Conservation (phyloP, 225 moss, liverwort and hornwort genomes). For the Marchantia paleacea region DNA sequence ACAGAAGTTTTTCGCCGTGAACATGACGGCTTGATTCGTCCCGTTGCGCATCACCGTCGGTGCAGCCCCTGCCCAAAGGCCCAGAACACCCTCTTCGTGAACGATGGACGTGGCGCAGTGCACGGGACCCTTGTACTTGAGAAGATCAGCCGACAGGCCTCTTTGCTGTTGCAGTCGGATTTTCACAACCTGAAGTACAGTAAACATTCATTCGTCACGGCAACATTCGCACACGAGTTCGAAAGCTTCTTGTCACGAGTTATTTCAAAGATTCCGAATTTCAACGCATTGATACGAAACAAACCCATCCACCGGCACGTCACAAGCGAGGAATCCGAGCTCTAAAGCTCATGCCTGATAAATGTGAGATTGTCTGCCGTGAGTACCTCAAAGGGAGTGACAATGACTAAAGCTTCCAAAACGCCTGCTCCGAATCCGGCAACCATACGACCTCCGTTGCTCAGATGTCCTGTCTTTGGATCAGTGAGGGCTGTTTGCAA, state of each 20-base stretch:
- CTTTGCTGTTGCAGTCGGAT: conserved; percentile 90
- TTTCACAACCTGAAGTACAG: conserved; percentile 69
- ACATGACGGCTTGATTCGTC: conserved; percentile 98
- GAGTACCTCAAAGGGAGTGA: conserved; percentile 89
- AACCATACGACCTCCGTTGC: conserved; percentile 44
- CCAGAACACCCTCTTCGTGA: conserved; percentile 72
- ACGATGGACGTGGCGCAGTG: conserved; percentile 77
- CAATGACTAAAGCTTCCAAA: conserved; percentile 72
- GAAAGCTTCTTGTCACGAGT: no score
- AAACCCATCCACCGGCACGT: no score
- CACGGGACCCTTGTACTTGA: conserved; percentile 80
- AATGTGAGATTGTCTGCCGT: background rate
- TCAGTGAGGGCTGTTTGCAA: conserved; percentile 74
- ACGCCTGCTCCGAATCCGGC: conserved; percentile 94
- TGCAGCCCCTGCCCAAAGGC: conserved; percentile 88
- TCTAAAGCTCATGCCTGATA: no score
- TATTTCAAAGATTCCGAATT: no score
- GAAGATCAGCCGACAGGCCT: conserved; percentile 63
- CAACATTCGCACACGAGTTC: no score
- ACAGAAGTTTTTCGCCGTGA: conserved; percentile 63
- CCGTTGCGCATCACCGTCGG: conserved; percentile 91
- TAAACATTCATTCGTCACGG: background rate
- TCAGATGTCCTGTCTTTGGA: conserved; percentile 55
- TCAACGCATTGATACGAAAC: no score
- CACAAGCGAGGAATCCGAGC: no score